Conservation (phyloP, 257 asterid genomes). For the Solanum peruvianum region DNA sequence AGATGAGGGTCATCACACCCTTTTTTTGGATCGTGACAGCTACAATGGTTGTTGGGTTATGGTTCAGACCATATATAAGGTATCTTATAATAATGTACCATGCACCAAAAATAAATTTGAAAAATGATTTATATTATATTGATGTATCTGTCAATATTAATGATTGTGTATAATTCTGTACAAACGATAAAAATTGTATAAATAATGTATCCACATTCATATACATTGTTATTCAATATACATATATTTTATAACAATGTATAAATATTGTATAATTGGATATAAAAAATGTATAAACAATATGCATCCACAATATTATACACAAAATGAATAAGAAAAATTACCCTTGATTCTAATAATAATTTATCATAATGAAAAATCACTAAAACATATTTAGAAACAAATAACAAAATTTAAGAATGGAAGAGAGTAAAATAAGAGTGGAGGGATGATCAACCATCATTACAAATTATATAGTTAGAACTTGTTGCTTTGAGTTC, state of each 20-base stretch:
- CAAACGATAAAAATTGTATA: too few species aligned
- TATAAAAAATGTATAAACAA: not conserved
- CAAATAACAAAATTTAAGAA: not conserved
- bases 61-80: not conserved
- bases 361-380: too few species aligned
- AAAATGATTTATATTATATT: too few species aligned
- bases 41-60: not conserved
- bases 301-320: not conserved
- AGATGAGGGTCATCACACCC: too few species aligned
- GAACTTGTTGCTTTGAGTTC: not conserved
- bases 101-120: not conserved
- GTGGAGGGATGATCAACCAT: too few species aligned
- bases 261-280: not conserved
- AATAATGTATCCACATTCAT: not conserved
- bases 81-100: not conserved
- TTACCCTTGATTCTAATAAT: not conserved
- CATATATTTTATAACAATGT: too few species aligned
- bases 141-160: too few species aligned
- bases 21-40: not conserved
- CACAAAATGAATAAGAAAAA: not conserved
- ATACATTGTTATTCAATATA: too few species aligned
- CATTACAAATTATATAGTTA: not conserved
- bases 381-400: too few species aligned
- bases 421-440: not conserved
- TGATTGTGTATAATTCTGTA: too few species aligned